A percentile compares a stretch with the other conserved stretches of the same genome.
phyloP scores from a whole-genome alignment of 1,139 yeast genomes.

The Candida gigantensis region DNA sequence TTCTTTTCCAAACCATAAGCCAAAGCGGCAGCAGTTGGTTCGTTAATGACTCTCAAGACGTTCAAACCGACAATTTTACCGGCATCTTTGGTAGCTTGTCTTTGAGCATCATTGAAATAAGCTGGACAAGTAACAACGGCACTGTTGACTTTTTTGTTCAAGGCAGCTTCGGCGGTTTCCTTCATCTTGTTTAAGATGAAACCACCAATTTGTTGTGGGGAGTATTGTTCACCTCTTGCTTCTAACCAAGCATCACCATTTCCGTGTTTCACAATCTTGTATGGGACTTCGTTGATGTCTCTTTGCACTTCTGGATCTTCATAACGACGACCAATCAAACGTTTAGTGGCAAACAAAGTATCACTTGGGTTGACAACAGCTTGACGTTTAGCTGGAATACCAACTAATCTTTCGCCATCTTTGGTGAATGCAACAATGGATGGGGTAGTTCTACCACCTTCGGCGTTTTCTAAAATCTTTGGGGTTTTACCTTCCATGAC shows the following conservation, averaged over 20 bases:
- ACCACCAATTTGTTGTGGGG: conserved; percentile 98
- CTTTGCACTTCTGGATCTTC: conserved; percentile 96
- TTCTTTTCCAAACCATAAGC: conserved; percentile 95
- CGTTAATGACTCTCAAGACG: conserved; percentile 96
- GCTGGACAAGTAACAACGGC: conserved; percentile 99
- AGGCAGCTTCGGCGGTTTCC: conserved; percentile 92
- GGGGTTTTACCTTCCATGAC: conserved; percentile 88
- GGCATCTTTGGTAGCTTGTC: conserved; percentile 98
- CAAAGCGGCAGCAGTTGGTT: conserved; percentile 98
- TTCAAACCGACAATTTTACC: conserved; percentile 97
- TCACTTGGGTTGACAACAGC: conserved; percentile 98
- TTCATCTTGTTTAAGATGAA: conserved; percentile 94
- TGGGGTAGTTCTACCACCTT: conserved; percentile 99
- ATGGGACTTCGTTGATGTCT: conserved; percentile 95
- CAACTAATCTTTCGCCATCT: conserved; percentile 87
- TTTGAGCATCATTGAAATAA: conserved; percentile 96
- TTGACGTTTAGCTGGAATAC: conserved; percentile 98
- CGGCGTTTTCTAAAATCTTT: conserved; percentile 95
- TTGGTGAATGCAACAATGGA: conserved; percentile 98
- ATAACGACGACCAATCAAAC: conserved; percentile 97
- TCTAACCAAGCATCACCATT: conserved; percentile 99
- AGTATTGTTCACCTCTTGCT: conserved; percentile 90
- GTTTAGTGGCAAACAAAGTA: conserved; percentile 96
- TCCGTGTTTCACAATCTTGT: conserved; percentile 92
- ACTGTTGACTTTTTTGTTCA: conserved; percentile 77